Percentiles rank a stretch among this genome's conserved stretches.
phyloP scores from a whole-genome alignment of 2,329 filamentous ascomycete genomes.

The Bipolaris sorokiniana region DNA sequence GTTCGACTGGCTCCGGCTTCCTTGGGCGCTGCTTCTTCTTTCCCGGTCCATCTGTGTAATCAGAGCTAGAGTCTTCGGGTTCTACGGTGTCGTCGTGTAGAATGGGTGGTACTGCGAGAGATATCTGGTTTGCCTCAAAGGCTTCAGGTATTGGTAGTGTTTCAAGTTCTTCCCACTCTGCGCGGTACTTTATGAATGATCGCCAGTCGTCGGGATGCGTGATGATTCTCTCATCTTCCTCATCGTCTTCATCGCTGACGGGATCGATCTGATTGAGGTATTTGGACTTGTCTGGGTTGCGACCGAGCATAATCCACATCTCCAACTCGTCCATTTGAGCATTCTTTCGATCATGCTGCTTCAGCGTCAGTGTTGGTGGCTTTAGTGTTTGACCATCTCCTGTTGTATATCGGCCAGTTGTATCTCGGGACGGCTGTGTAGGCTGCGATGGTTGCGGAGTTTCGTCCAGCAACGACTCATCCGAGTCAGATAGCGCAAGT shows the following conservation, averaged over 20 bases:
- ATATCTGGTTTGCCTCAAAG: slow-evolving; percentile 31
- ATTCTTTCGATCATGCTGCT: slow-evolving; percentile 55
- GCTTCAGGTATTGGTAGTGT: slow-evolving; percentile 21
- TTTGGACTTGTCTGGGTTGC: slow-evolving; percentile 19
- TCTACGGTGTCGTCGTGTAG: background rate
- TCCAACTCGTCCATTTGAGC: slow-evolving; percentile 54
- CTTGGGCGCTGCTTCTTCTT: background rate
- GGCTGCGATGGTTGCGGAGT: background rate
- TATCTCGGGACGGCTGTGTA: slow-evolving; percentile 2
- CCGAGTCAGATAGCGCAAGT: slow-evolving; percentile 19
- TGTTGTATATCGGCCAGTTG: slow-evolving; percentile 7
- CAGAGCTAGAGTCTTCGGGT: background rate
- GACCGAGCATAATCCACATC: slow-evolving; percentile 54
- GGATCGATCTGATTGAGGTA: too few relatives aligned
- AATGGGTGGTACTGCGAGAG: background rate
- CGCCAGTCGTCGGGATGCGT: slow-evolving; percentile 57
- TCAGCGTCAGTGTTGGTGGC: slow-evolving; percentile 25
- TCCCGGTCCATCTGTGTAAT: slow-evolving; percentile 5
- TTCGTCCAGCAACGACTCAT: slow-evolving; percentile 7
- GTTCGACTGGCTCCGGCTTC: slow-evolving; percentile 15
- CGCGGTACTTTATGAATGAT: slow-evolving; percentile 52
- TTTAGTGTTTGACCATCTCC: background rate
- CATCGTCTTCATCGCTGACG: slow-evolving; percentile 26
- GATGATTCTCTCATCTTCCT: slow-evolving; percentile 36
- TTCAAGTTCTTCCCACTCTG: slow-evolving; percentile 57